Evolutionary conservation across 140 eudicot species (phyloP), one percentile per base, ranked within the genome.

Genomic region (Flaveria floridana): DNA sequence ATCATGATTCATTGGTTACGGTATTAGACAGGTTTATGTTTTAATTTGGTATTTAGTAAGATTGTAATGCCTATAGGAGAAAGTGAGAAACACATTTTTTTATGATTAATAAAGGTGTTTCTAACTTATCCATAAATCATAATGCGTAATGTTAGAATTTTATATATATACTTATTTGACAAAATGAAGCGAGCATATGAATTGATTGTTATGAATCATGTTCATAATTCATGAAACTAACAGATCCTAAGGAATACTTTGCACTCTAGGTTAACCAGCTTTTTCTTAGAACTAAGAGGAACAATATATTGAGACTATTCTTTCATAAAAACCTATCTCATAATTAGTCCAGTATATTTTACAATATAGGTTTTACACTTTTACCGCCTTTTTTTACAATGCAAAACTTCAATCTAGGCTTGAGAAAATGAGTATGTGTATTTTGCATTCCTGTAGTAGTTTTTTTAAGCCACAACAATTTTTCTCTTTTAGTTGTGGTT

Each of bases 281-380:
- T 15, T 64, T 64, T 30, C 47, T 15, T 15, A n/a, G 7, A 64
- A 13, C 1, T 30, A 64, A 15, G 69, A 28, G 15, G 69, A 64
- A 5, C 14, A 12, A 63, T 28, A 28, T 14, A 28, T 30, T 13
- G 69, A 63, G 47, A 26, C 6, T 30, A 7, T 63, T 14, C 41
- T 63, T 63, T 63, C 47, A 63, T 62, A 62, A 62, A 26, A 63
- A 63, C 26, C 51, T 14, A 5, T 65, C 14, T 65, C 30, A n/a
- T 28, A 34, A 65, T 48, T 65, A 30, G 26, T 65, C 18, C 25
- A 28, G 19, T 15, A 55, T 18, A 55, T 16, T 55, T 16, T 23
- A 55, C 26, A 16, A 18, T 53, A 2, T 18, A 64, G 4, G 20
- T 30, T 62, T 62, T 21, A 21, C 23, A 21, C 23, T 21, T 21